A percentile compares a stretch with the other conserved stretches of the same genome.
phyloP scores from a whole-genome alignment of 345 rosid genomes.

The Syzygium aqueum region DNA sequence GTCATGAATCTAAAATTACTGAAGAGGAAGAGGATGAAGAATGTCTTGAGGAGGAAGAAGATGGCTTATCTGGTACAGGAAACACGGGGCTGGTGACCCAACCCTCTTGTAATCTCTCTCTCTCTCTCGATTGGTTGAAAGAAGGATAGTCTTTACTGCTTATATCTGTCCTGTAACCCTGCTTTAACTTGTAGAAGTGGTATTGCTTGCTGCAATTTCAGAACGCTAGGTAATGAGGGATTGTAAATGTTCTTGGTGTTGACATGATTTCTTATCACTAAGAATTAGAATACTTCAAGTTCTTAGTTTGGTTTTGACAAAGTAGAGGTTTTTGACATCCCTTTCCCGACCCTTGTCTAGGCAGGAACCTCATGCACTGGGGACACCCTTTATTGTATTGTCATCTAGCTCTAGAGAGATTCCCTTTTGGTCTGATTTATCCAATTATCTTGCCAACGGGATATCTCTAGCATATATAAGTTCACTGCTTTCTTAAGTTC shows the following conservation, averaged over 20 bases:
- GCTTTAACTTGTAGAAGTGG: not conserved
- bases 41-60: slow-evolving; percentile 92
- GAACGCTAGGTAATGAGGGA: not conserved
- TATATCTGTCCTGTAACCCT: not conserved
- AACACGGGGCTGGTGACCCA: slow-evolving; percentile 86
- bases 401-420: not conserved
- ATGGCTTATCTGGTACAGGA: slow-evolving; percentile 63
- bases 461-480: not conserved
- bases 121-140: not conserved
- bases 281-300: not conserved
- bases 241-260: not conserved
- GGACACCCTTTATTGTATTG: not conserved
- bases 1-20: slow-evolving; percentile 93
- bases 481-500: not conserved
- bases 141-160: not conserved
- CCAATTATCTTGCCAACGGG: not conserved
- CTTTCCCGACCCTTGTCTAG: not conserved
- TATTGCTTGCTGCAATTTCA: not conserved
- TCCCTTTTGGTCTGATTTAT: not conserved
- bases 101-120: slow-evolving; percentile 61
- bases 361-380: not conserved
- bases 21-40: slow-evolving; percentile 99
- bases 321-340: not conserved
- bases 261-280: not conserved
- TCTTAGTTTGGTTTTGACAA: not conserved